A percentile compares a stretch with the other conserved stretches of the same genome.
phyloP scores from a whole-genome alignment of 2,329 filamentous ascomycete genomes.

The Microdochium trichocladiopsis region DNA sequence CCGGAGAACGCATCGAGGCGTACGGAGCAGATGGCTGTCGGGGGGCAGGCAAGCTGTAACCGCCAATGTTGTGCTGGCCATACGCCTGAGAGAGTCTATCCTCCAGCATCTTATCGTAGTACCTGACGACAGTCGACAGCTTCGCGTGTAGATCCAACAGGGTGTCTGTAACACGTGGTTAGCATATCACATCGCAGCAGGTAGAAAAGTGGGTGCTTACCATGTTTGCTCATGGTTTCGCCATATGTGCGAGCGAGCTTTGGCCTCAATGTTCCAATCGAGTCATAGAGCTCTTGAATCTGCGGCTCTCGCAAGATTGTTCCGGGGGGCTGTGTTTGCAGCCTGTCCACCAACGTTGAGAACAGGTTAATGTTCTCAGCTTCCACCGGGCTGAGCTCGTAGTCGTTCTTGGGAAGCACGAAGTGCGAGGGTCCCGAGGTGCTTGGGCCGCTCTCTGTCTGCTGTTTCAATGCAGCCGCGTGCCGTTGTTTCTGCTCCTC shows the following conservation, averaged over 20 bases:
- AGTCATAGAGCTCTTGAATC: constrained; percentile 96
- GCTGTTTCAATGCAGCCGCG: constrained; percentile 74
- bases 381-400: constrained; percentile 88
- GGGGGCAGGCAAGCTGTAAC: constrained; percentile 50
- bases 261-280: constrained; percentile 85
- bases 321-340: constrained; percentile 91
- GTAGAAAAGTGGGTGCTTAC: constrained; percentile 37
- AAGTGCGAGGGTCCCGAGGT: constrained; percentile 43
- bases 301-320: constrained; percentile 96
- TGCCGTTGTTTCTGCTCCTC: constrained; percentile 95
- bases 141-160: constrained; percentile 92
- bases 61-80: constrained; percentile 66
- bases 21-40: constrained; percentile 58
- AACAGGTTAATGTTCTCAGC: constrained; percentile 98
- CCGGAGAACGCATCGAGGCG: constrained; percentile 56
- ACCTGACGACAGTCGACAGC: constrained; percentile 89
- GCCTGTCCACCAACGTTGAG: constrained; percentile 82
- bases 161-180: constrained; percentile 55
- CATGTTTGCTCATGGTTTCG: constrained; percentile 99
- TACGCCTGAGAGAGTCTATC: constrained; percentile 92
- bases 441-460: constrained; percentile 50
- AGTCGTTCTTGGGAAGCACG: constrained; percentile 75
- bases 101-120: constrained; percentile 97
- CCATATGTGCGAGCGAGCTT: constrained; percentile 94
- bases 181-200: constrained; percentile 14